Evolutionary conservation across 805 yeast genomes (phyloP).

Genomic region (Candida succiphila): DNA sequence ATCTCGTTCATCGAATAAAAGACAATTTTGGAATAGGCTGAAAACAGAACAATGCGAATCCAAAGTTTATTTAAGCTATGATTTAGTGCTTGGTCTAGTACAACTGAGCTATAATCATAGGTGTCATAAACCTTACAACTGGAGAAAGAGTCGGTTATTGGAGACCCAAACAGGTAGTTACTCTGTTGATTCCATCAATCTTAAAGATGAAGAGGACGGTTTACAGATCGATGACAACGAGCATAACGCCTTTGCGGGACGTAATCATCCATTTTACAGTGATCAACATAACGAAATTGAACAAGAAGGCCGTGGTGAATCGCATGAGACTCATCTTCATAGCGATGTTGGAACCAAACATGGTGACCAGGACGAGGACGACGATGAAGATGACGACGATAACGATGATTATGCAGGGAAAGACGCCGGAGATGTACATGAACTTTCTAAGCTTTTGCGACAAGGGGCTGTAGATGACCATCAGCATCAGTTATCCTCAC

Average conservation of each 20-base stretch:
- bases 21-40: conserved; percentile 27
- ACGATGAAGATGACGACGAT: conserved; percentile 5
- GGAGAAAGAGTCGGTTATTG: conserved; percentile 17
- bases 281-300: background rate
- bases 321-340: background rate
- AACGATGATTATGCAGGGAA: conserved; percentile 10
- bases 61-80: conserved; percentile 27
- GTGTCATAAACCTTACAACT: conserved; percentile 27
- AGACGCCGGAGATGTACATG: conserved; percentile 11
- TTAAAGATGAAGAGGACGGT: background rate
- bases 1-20: conserved; percentile 28
- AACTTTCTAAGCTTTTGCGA: conserved; percentile 11
- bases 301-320: background rate
- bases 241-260: too few relatives aligned
- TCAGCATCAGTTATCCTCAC: too few relatives aligned
- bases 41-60: conserved; percentile 32
- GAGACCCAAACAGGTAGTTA: background rate
- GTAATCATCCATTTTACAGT: too few relatives aligned
- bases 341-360: too few relatives aligned
- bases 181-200: background rate
- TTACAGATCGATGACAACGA: background rate
- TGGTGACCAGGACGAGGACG: conserved; percentile 3
- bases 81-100: conserved; percentile 26
- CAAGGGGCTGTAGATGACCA: too few relatives aligned
- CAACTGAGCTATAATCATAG: conserved; percentile 28